Evolutionary conservation across 768 basidiomycete genomes (phyloP), one percentile per base, ranked within the genome.

Genomic region (Kwoniella dejecticola): DNA sequence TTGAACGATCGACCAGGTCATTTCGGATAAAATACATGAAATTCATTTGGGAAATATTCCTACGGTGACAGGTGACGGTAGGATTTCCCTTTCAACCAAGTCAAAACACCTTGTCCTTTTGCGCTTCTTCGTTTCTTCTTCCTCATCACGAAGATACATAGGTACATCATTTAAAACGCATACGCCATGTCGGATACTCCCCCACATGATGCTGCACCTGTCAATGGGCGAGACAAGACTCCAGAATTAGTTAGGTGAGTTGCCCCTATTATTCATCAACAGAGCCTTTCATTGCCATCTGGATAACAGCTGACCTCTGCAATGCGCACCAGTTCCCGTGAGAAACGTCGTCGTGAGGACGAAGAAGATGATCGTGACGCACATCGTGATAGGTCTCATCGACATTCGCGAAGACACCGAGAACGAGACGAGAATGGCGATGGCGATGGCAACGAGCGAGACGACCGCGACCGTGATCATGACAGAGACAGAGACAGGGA

Each of bases 281-380:
- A 4, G 12, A 21, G 2, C 49, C 36, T 41, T 23, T 27, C 4
- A 21, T 41, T 27, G 6, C 11, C 10, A 8, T 8, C 41, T 42
- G 17, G 19, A 52, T 26, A 19, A 24, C 58, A 13, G 30, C 45
- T 21, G 2, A 17, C 42, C 0, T 42, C 23, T 0, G n/a, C n/a
- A n/a, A n/a, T n/a, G n/a, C n/a, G n/a, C n/a, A n/a, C n/a, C 33
- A 73, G 71, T 56, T 68, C 82, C 55, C 84, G 83, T 64, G 85
- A 84, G 63, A 82, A 80, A 19, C 78, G 81, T 70, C 74, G 83
- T 84, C 64, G 86, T 85, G 70, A 81, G 81, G 79, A 81, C 60
- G 83, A 82, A 42, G 60, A 59, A 64, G 61, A 63, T 53, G 65
- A 61, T 48, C 56, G 57, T 62, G 60, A 62, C 56, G 46, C 60